Conservation (phyloP, 805 yeast species). For the Ogataea trehaloabstinens region DNA sequence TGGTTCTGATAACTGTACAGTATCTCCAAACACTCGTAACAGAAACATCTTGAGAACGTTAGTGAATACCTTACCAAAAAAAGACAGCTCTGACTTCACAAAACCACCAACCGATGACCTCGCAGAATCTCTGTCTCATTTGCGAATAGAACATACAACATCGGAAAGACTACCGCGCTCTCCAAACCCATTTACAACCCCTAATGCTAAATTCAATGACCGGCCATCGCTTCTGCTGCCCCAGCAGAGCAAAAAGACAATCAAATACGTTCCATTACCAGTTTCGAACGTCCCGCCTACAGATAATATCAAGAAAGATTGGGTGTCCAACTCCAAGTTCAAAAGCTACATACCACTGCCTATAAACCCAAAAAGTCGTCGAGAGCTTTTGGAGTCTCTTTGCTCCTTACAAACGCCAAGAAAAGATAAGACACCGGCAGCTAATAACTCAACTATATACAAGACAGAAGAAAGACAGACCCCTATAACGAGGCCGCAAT, state of each 20-base stretch:
- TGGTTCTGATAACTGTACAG: constrained; percentile 1
- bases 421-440: background rate
- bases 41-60: constrained; percentile 1
- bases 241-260: constrained; percentile 10
- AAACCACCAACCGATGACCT: background rate
- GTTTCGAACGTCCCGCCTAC: constrained; percentile 7
- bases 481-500: constrained; percentile 1
- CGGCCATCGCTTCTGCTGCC: constrained; percentile 11
- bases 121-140: background rate
- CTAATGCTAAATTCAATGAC: constrained; percentile 17
- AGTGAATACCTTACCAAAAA: constrained; percentile 1
- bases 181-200: constrained; percentile 33
- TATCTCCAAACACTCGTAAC: constrained; percentile 1
- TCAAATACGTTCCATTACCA: constrained; percentile 26
- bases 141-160: background rate
- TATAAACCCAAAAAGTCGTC: constrained; percentile 23
- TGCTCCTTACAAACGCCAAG: background rate
- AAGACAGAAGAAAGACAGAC: background rate
- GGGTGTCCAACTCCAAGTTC: background rate
- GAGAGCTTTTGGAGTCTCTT: constrained; percentile 17
- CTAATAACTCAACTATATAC: background rate
- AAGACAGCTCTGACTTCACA: background rate
- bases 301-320: background rate
- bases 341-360: constrained; percentile 29
- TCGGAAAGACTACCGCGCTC: constrained; percentile 5